Evolutionary conservation across 2,329 filamentous ascomycete species (phyloP).

Genomic region (Atkinsonella hypoxylon): DNA sequence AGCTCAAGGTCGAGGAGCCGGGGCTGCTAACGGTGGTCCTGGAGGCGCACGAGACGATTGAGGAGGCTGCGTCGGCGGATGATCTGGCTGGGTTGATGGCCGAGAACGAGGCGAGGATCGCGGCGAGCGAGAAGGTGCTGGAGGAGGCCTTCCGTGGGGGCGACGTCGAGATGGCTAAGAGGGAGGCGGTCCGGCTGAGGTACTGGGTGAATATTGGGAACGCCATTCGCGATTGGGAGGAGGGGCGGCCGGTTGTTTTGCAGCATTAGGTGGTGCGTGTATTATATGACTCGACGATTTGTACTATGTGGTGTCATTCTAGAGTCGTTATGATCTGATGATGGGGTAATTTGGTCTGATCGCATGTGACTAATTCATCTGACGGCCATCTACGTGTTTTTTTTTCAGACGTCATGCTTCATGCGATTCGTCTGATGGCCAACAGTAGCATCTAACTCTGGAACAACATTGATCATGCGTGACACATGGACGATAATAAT

Average conservation of each 20-base stretch:
- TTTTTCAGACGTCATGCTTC: no score
- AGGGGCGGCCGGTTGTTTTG: constrained; percentile 49
- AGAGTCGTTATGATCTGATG: no score
- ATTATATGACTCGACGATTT: not conserved
- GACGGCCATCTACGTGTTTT: no score
- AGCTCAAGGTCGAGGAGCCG: constrained; percentile 52
- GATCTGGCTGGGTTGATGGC: constrained; percentile 46
- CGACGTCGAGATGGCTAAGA: constrained; percentile 53
- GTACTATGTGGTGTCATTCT: no score
- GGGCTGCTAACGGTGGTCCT: constrained; percentile 68
- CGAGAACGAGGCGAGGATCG: constrained; percentile 58
- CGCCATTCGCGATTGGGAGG: constrained; percentile 73
- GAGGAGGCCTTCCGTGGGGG: constrained; percentile 53
- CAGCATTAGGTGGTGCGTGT: constrained; percentile 26
- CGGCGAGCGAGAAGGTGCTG: constrained; percentile 48
- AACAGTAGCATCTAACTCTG: no score
- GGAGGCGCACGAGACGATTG: constrained; percentile 65
- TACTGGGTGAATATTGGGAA: constrained; percentile 89
- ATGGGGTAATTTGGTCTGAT: no score
- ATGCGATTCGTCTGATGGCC: no score
- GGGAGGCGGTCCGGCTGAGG: constrained; percentile 63
- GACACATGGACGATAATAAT: no score
- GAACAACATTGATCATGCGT: no score
- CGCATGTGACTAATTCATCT: no score
- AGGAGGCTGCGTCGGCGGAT: constrained; percentile 55